Evolutionary conservation across 345 rosid genomes (phyloP).

Genomic region (Eutrema japonicum): DNA sequence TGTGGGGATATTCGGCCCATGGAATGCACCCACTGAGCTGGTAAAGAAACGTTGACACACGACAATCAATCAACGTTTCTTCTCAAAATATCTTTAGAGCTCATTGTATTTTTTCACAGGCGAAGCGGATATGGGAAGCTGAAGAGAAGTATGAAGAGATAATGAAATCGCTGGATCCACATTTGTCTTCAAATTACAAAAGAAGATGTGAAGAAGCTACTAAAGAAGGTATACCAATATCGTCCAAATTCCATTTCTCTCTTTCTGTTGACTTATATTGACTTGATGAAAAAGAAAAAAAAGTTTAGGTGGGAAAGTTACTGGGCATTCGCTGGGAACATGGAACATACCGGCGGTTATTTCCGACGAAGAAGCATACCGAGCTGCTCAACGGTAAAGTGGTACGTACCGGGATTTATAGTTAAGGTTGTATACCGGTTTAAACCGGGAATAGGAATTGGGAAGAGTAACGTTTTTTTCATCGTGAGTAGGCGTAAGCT

Average conservation of each 20-base stretch:
- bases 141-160: slow-evolving; percentile 67
- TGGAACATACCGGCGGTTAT: slow-evolving; percentile 79
- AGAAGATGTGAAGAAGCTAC: slow-evolving; percentile 91
- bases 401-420: slow-evolving; percentile 2
- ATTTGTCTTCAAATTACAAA: slow-evolving; percentile 59
- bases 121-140: slow-evolving; percentile 69
- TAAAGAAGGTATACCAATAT: slow-evolving; percentile 63
- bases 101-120: slow-evolving; percentile 49
- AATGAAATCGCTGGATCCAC: slow-evolving; percentile 63
- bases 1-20: slow-evolving; percentile 72
- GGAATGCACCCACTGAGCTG: slow-evolving; percentile 69
- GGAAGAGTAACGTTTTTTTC: background rate
- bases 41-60: slow-evolving; percentile 47
- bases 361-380: slow-evolving; percentile 62
- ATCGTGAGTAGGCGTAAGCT: background rate
- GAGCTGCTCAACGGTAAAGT: slow-evolving; percentile 39
- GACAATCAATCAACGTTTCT: background rate
- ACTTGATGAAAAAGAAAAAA: background rate
- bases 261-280: background rate
- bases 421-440: slow-evolving; percentile 10
- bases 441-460: slow-evolving; percentile 28
- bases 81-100: background rate
- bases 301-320: slow-evolving; percentile 59
- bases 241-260: background rate
- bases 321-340: slow-evolving; percentile 70